Base-by-base conservation (phyloP, 2,329 filamentous ascomycete species). In the Pseudohalonectria lignicola region DNA sequence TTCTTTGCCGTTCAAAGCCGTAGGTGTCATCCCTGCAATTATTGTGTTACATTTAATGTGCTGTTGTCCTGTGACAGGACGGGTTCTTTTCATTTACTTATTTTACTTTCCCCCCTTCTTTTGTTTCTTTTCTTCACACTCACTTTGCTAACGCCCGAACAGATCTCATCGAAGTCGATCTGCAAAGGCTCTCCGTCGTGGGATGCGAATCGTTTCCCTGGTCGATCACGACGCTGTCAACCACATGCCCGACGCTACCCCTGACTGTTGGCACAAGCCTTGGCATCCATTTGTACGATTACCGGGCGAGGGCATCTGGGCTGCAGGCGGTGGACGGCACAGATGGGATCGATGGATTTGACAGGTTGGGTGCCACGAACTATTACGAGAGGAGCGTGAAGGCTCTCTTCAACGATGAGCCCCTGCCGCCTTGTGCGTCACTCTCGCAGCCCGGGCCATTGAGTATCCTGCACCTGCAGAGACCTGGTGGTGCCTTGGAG, bases 251-350 rank as follows among this genome's bases (percentile, higher is more conserved):
- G 35, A 69, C 71, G 0, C 69, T 80, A 1, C 86, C 88, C 1
- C 59, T 96, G 28, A 92, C 87, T 0, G 75, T 96, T 12, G 90
- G 86, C 17, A 94, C 86, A 1, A 83, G 82, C 36, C 67, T 79
- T 42, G 86, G 84, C 2, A 66, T 96, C 2, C 83, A 94, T 53
- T 72, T 95, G 4, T 77, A 93, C 53, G 90, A 96, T 55, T 74
- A 80, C 19, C 73, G 87, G 34, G 64, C 57, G 12, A 54, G 60
- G 28, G 50, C 51, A 13, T 35, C 38, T 11, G 16, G 49, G 50
- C 12, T 49, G 49, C 9, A 48, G 49, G 18, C 49, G 49, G 13
- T 20, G 6, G 59, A 64, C 34, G 35, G 45, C 10, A 39, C 42
- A 31, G 66, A 67, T 43, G 52, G 53, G 18, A 47, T 71, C 21